Evolutionary conservation across 2,329 filamentous ascomycete genomes (phyloP).

Genomic region (Colletotrichum orbiculare): DNA sequence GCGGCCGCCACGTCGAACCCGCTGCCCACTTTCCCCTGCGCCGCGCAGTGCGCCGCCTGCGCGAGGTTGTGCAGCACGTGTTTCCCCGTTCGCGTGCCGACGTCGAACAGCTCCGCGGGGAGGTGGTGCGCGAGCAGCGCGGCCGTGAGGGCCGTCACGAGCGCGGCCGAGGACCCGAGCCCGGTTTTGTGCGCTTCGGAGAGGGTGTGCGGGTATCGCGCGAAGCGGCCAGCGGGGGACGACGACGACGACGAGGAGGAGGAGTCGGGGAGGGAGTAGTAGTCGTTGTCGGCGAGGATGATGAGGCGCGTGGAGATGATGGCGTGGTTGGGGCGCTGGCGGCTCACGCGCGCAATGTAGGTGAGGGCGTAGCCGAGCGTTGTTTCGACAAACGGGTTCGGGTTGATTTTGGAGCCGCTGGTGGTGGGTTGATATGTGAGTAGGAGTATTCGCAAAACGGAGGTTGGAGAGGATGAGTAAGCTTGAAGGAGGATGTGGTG

Average conservation of each 20-base stretch:
- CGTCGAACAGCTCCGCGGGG: constrained; percentile 64
- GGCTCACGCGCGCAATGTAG: constrained; percentile 70
- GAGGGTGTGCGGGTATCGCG: constrained; percentile 80
- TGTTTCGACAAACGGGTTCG: constrained; percentile 92
- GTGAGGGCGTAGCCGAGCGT: constrained; percentile 88
- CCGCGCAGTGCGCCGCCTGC: constrained; percentile 92
- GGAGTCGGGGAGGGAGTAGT: constrained; percentile 77
- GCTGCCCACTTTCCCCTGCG: constrained; percentile 97
- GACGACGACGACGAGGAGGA: constrained; percentile 45
- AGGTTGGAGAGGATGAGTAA: background rate
- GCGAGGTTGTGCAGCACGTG: constrained; percentile 88
- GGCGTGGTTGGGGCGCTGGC: constrained; percentile 52
- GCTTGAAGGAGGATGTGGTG: background rate
- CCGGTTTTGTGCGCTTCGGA: constrained; percentile 92
- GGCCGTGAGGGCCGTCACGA: constrained; percentile 88
- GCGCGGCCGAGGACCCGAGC: constrained; percentile 91
- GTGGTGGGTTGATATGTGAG: background rate
- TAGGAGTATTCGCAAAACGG: background rate
- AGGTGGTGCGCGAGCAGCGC: constrained; percentile 83
- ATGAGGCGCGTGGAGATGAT: constrained; percentile 80
- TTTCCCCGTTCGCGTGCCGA: constrained; percentile 64
- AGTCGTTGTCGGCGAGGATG: constrained; percentile 94
- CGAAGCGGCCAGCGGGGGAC: constrained; percentile 66
- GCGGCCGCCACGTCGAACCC: constrained; percentile 96
- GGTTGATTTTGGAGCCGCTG: constrained; percentile 36